A percentile compares a stretch with the other conserved stretches of the same genome.
These are phyloP conservation scores for Calycina marina DNA, from an alignment of 2,329 filamentous ascomycete genomes.

Conservation along the genomic window DNA sequence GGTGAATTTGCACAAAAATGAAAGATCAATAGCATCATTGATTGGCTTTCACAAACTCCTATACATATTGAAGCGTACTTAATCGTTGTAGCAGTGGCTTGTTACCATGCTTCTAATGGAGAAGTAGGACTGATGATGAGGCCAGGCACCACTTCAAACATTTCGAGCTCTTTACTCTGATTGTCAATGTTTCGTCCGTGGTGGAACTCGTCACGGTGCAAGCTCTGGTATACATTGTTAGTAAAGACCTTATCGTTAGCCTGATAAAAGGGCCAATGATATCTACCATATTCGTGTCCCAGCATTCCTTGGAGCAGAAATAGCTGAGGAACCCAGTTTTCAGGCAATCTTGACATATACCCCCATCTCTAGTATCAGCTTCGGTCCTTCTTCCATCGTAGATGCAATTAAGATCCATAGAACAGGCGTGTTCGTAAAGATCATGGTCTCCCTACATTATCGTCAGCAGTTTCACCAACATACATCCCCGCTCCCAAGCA, in stretches of 20 bases:
- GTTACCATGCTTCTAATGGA: neutral
- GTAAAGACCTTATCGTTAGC: neutral
- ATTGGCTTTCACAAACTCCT: too few species aligned
- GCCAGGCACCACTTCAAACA: neutral
- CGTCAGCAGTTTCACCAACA: neutral
- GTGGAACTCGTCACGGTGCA: constrained; percentile 1
- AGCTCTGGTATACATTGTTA: neutral
- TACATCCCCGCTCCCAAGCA: neutral
- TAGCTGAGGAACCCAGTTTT: neutral
- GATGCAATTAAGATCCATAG: constrained; percentile 1
- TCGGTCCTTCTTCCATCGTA: neutral
- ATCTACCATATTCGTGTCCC: constrained; percentile 1
- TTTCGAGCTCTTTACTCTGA: neutral
- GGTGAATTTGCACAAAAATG: too few species aligned
- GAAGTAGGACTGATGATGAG: neutral
- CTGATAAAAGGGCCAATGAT: neutral
- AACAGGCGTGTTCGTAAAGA: constrained; percentile 1
- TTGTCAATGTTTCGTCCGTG: neutral
- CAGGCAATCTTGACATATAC: constrained; percentile 2
- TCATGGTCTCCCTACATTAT: constrained; percentile 1
- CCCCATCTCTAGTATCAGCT: neutral
- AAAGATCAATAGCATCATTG: too few species aligned
- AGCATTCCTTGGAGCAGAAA: constrained; percentile 4
- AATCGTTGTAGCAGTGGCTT: too few species aligned
- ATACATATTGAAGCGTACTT: too few species aligned